These are phyloP conservation scores for Termitomyces sp. DNA, from an alignment of 768 basidiomycete species.

Conservation along the genomic window DNA sequence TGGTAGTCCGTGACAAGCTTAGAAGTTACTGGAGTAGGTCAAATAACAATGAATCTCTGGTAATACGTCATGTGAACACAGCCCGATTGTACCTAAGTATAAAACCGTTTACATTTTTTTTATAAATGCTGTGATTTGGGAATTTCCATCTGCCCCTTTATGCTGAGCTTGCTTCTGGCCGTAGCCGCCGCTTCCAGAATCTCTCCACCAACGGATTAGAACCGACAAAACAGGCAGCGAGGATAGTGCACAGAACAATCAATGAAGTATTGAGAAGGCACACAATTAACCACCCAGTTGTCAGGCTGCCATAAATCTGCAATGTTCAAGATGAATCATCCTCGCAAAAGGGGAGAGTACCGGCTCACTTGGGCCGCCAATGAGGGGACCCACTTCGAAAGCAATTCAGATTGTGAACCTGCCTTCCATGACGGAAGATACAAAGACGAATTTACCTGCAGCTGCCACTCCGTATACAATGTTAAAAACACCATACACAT, in stretches of 20 bases:
- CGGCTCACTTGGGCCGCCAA: slow-evolving; percentile 58
- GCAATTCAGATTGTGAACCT: slow-evolving; percentile 5
- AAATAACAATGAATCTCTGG: neutral
- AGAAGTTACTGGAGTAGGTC: too few relatives aligned
- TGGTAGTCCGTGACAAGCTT: too few relatives aligned
- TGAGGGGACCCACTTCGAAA: slow-evolving; percentile 56
- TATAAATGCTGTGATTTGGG: neutral
- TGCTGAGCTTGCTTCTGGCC: neutral
- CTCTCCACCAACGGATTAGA: slow-evolving; percentile 31
- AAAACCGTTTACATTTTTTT: neutral
- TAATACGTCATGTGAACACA: neutral
- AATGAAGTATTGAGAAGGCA: slow-evolving; percentile 44
- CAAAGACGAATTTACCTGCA: slow-evolving; percentile 35
- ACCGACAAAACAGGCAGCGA: slow-evolving; percentile 47
- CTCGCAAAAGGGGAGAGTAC: neutral
- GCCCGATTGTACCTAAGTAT: neutral
- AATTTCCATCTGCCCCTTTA: neutral
- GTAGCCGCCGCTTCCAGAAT: slow-evolving; percentile 2
- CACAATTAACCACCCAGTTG: slow-evolving; percentile 56
- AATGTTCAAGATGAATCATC: neutral
- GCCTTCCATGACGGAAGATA: neutral
- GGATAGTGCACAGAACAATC: slow-evolving; percentile 29
- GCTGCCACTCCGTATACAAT: slow-evolving; percentile 64
- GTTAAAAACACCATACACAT: slow-evolving; percentile 74
- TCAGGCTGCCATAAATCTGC: slow-evolving; percentile 56